phyloP scores from a whole-genome alignment of 2,329 filamentous ascomycete genomes.

The Venturia oleaginea region DNA sequence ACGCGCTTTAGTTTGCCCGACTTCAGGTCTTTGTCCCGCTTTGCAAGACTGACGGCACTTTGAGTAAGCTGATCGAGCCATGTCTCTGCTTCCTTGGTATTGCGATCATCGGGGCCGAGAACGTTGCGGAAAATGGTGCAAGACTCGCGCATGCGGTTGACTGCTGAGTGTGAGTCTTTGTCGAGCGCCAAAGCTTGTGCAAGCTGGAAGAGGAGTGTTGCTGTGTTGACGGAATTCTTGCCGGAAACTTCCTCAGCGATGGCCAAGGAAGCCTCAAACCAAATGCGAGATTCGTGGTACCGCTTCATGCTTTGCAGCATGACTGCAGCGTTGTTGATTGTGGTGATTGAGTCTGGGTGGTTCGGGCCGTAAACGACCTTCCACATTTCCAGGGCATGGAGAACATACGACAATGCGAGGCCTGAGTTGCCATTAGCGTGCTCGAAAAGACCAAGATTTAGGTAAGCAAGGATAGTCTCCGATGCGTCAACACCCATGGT shows the following conservation, averaged over 20 bases:
- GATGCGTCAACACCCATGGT: conserved; percentile 89
- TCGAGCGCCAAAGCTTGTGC: conserved; percentile 94
- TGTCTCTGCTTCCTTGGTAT: conserved; percentile 94
- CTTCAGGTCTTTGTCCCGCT: conserved; percentile 68
- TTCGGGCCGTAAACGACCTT: conserved; percentile 91
- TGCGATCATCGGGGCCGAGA: conserved; percentile 83
- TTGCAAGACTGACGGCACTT: conserved; percentile 88
- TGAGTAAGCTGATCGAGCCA: conserved; percentile 96
- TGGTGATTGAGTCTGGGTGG: conserved; percentile 96
- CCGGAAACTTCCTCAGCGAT: conserved; percentile 88
- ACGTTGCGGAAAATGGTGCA: conserved; percentile 89
- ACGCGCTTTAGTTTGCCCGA: conserved; percentile 60
- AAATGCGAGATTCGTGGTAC: conserved; percentile 87
- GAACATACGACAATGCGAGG: conserved; percentile 55
- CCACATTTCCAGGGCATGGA: conserved; percentile 90
- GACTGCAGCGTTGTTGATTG: conserved; percentile 95
- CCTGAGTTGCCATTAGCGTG: conserved; percentile 87
- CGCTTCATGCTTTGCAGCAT: conserved; percentile 96
- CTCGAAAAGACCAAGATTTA: conserved; percentile 90
- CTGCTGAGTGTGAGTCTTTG: conserved; percentile 83
- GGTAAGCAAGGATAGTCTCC: conserved; percentile 89
- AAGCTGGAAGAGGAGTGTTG: conserved; percentile 92
- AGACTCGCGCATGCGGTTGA: conserved; percentile 89
- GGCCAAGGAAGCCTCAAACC: conserved; percentile 88
- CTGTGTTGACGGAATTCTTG: conserved; percentile 81